Conservation (phyloP, 352 stramenopile species). For the Globisporangium perplexum region DNA sequence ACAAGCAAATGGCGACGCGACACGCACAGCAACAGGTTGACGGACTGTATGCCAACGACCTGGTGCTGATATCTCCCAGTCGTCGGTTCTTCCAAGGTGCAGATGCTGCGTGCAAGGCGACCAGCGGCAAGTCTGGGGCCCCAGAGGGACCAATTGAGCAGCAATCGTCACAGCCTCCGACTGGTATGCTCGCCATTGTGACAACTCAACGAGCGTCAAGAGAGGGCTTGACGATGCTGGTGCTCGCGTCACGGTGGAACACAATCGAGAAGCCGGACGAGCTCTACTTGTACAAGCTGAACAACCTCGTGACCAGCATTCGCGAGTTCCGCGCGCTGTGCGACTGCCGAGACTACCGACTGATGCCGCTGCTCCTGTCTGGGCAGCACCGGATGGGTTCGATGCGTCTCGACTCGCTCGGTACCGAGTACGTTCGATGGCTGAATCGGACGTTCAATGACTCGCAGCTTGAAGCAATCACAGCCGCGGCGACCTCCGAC, state of each 20-base stretch:
- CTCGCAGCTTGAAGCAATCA: constrained; percentile 89
- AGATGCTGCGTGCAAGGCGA: constrained; percentile 8
- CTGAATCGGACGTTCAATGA: constrained; percentile 81
- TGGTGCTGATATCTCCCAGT: constrained; percentile 66
- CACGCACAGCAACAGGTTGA: constrained; percentile 29
- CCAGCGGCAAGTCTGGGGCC: background rate
- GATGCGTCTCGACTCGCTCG: constrained; percentile 79
- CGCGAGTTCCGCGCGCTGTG: constrained; percentile 84
- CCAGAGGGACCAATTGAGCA: constrained; percentile 4
- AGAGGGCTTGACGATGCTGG: constrained; percentile 68
- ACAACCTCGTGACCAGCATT: constrained; percentile 86
- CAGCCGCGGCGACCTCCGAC: constrained; percentile 74
- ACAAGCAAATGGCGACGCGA: constrained; percentile 29
- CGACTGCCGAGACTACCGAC: constrained; percentile 66
- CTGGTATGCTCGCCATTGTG: constrained; percentile 74
- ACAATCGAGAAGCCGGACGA: constrained; percentile 42
- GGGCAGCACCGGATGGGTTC: constrained; percentile 59
- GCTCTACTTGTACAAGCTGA: constrained; percentile 78
- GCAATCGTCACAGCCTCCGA: constrained; percentile 10
- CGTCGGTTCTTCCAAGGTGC: constrained; percentile 44
- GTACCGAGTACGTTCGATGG: constrained; percentile 77
- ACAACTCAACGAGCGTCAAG: constrained; percentile 55
- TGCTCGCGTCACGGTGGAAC: constrained; percentile 46
- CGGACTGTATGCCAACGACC: constrained; percentile 65
- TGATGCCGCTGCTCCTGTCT: constrained; percentile 75